These are phyloP conservation scores for Scedosporium dehoogii DNA, from an alignment of 2,329 filamentous ascomycete genomes.

Conservation along the genomic window DNA sequence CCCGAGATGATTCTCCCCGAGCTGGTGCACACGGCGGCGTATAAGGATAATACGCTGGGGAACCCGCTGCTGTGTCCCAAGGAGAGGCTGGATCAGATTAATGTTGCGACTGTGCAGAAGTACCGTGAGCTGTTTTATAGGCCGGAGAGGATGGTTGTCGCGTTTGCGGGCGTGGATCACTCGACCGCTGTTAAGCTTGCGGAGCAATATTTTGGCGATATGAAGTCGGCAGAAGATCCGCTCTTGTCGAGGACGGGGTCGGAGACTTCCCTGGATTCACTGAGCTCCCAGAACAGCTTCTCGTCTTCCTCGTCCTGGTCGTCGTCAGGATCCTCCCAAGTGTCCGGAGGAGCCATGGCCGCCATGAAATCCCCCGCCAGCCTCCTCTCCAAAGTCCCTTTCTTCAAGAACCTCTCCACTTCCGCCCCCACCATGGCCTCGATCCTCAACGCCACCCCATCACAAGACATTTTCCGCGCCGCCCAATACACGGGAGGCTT, in stretches of 20 bases:
- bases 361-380: constrained; percentile 33
- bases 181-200: constrained; percentile 67
- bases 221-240: constrained; percentile 46
- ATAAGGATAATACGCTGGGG: constrained; percentile 90
- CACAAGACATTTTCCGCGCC: constrained; percentile 49
- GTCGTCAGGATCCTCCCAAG: constrained; percentile 27
- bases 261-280: constrained; percentile 41
- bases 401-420: constrained; percentile 80
- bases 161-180: constrained; percentile 88
- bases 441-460: constrained; percentile 35
- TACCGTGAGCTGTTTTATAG: constrained; percentile 80
- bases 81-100: constrained; percentile 68
- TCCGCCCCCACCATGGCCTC: constrained; percentile 56
- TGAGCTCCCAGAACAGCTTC: constrained; percentile 21
- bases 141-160: constrained; percentile 86
- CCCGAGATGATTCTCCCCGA: constrained; percentile 93
- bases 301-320: constrained; percentile 21
- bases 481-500: constrained; percentile 92
- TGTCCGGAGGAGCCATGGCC: constrained; percentile 11
- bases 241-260: constrained; percentile 46
- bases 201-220: constrained; percentile 84
- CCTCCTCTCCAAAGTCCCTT: constrained; percentile 74
- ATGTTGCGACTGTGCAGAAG: constrained; percentile 60
- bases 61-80: constrained; percentile 87
- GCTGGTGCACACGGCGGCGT: constrained; percentile 89